These are phyloP conservation scores for Beta vulgaris DNA, from an alignment of 148 eudicot species.

Conservation along the genomic window DNA sequence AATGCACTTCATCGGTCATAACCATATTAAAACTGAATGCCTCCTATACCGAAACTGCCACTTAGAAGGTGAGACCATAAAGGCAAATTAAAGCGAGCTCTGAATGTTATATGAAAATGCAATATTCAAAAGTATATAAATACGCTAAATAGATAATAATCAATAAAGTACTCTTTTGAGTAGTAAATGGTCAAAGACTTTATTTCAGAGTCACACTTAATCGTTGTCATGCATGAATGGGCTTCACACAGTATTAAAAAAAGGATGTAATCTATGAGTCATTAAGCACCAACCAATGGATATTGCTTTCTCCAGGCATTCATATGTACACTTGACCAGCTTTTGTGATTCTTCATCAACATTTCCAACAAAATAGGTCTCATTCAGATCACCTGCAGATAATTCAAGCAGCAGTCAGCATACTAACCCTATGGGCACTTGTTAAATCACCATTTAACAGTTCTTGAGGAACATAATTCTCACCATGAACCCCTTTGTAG, in stretches of 20 bases:
- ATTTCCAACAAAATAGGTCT: conserved; percentile 95
- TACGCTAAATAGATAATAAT: neutral
- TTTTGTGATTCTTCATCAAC: conserved; percentile 82
- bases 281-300: conserved; percentile 55
- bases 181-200: neutral
- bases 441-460: neutral
- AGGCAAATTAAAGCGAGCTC: neutral
- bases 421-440: neutral
- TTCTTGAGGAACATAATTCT: conserved; percentile 20
- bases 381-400: conserved; percentile 90
- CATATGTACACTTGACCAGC: conserved; percentile 87
- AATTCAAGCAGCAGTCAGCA: conserved; percentile 18
- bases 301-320: conserved; percentile 98
- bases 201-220: conserved; percentile 4
- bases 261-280: neutral
- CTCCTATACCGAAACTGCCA: too few species aligned
- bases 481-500: conserved; percentile 97
- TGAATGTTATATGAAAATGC: neutral
- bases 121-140: neutral
- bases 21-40: neutral
- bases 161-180: neutral
- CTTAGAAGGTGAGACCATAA: neutral
- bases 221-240: neutral
- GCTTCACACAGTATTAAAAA: neutral
- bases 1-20: too few species aligned